Percentiles rank a stretch among this genome's conserved stretches.
Conservation (phyloP, 148 eudicot species). For the Spergularia bocconei region DNA sequence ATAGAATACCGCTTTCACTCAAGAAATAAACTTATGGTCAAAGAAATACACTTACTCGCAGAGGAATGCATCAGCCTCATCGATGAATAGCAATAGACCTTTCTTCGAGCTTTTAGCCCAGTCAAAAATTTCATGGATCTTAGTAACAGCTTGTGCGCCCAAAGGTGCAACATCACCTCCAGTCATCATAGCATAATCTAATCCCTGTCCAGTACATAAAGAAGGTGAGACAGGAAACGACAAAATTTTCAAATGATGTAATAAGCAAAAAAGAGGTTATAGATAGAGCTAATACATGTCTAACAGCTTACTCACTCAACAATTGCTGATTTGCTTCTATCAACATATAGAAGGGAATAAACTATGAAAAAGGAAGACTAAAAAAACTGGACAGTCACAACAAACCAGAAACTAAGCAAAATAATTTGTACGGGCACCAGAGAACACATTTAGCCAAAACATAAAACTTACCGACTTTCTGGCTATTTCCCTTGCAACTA, state of each 20-base stretch:
- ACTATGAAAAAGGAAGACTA: neutral
- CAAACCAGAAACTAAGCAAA: too few species aligned
- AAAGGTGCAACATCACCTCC: slow-evolving; percentile 98
- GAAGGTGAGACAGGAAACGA: slow-evolving; percentile 11
- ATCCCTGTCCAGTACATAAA: slow-evolving; percentile 46
- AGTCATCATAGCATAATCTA: slow-evolving; percentile 99
- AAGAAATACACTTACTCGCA: slow-evolving; percentile 74
- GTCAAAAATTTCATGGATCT: slow-evolving; percentile 96
- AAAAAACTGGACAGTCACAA: neutral
- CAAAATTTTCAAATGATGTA: neutral
- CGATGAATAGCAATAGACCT: slow-evolving; percentile 88
- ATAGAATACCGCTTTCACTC: neutral
- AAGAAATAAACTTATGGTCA: slow-evolving; percentile 1
- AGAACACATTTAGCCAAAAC: neutral
- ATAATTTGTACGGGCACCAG: neutral
- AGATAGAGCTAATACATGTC: neutral
- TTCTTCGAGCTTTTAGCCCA: slow-evolving; percentile 90
- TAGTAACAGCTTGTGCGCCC: slow-evolving; percentile 95
- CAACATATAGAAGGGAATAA: neutral
- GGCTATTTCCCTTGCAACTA: slow-evolving; percentile 96
- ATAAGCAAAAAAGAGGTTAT: neutral
- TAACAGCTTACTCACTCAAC: neutral
- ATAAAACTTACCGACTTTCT: slow-evolving; percentile 66
- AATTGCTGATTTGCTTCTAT: neutral
- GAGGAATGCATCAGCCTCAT: slow-evolving; percentile 96